Conservation (phyloP, 2,329 filamentous ascomycete species). For the Venturia asperata region DNA sequence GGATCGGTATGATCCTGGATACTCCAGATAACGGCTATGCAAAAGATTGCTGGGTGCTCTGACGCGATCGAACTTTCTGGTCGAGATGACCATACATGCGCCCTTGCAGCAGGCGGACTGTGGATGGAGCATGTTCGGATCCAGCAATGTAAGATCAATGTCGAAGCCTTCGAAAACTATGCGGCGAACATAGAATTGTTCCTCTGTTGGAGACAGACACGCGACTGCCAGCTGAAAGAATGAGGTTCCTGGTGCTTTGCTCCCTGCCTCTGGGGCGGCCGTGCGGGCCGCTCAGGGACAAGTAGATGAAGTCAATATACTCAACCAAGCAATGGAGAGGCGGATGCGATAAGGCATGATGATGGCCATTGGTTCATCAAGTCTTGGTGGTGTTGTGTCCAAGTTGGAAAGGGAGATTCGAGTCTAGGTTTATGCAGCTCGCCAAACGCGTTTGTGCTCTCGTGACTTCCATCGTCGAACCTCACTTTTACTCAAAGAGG, state of each 20-base stretch:
- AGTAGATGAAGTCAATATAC: background rate
- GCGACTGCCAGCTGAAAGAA: background rate
- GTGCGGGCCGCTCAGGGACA: background rate
- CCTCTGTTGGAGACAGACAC: background rate
- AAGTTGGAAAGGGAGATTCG: background rate
- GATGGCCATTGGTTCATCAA: background rate
- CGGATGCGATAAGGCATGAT: constrained; percentile 1
- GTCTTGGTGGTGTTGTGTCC: background rate
- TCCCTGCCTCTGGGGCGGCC: background rate
- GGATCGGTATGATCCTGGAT: background rate
- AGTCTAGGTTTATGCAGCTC: background rate
- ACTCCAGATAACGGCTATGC: background rate
- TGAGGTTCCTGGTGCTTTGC: background rate
- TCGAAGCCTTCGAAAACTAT: background rate
- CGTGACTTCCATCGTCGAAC: too few species aligned
- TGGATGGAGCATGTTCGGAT: background rate
- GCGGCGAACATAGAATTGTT: background rate
- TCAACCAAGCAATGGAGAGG: background rate
- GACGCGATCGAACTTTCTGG: background rate
- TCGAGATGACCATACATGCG: background rate
- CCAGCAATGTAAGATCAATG: background rate
- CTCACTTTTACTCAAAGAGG: too few species aligned
- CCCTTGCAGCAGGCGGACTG: background rate
- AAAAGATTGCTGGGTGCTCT: background rate
- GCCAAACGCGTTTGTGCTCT: too few species aligned